Conservation (phyloP, 805 yeast species). For the Candida gorgasii region DNA sequence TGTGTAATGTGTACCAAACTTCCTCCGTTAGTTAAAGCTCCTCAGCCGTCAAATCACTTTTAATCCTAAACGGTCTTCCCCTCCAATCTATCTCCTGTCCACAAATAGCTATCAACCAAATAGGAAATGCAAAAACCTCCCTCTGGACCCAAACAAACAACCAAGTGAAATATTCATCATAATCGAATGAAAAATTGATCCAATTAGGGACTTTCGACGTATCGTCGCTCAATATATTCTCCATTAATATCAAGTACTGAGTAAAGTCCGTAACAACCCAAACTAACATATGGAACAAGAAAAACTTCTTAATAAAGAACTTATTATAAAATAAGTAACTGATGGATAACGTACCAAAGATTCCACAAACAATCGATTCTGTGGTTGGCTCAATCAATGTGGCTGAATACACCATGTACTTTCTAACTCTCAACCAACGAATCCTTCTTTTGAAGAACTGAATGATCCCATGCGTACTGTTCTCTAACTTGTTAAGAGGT, state of each 20-base stretch:
- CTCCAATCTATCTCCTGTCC: slow-evolving; percentile 82
- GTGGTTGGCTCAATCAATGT: slow-evolving; percentile 87
- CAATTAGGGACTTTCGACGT: slow-evolving; percentile 25
- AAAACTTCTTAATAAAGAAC: slow-evolving; percentile 36
- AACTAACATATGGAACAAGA: slow-evolving; percentile 51
- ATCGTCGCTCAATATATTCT: slow-evolving; percentile 18
- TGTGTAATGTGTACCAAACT: too few species aligned
- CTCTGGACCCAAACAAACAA: slow-evolving; percentile 59
- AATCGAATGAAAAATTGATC: slow-evolving; percentile 20
- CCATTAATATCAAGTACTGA: slow-evolving; percentile 52
- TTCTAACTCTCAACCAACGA: slow-evolving; percentile 84
- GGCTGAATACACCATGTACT: slow-evolving; percentile 84
- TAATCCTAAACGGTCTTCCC: slow-evolving; percentile 71
- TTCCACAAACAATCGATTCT: slow-evolving; percentile 68
- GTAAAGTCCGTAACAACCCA: slow-evolving; percentile 70
- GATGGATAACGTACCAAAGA: slow-evolving; percentile 62
- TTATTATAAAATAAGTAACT: slow-evolving; percentile 43
- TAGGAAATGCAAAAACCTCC: slow-evolving; percentile 75
- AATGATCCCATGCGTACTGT: slow-evolving; percentile 39
- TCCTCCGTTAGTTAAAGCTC: too few species aligned
- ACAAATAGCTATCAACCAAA: slow-evolving; percentile 78
- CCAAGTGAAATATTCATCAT: slow-evolving; percentile 24
- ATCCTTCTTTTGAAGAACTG: slow-evolving; percentile 71
- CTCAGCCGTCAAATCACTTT: slow-evolving; percentile 75
- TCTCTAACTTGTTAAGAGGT: slow-evolving; percentile 45